Percentiles rank a stretch among this genome's conserved stretches.
Evolutionary conservation across 2,329 filamentous ascomycete species (phyloP).

Genomic region (Scolecobasidium constrictum): DNA sequence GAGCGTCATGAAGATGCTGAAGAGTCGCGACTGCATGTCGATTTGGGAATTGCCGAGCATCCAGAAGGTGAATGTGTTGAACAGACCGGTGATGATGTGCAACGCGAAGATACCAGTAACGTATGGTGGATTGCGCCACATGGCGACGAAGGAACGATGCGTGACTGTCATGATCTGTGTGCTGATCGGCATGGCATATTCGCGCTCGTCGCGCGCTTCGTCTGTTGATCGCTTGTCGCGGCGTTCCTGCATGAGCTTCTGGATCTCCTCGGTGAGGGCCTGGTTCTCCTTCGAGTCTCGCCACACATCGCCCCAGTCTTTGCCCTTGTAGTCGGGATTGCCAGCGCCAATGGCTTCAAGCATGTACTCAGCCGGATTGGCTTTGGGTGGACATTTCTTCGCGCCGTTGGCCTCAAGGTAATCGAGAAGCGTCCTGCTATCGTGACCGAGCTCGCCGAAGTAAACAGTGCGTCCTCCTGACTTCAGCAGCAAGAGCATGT

Average conservation of each 20-base stretch:
- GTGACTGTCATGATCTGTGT: constrained; percentile 31
- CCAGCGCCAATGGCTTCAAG: constrained; percentile 35
- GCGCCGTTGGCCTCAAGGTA: constrained; percentile 46
- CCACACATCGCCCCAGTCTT: constrained; percentile 37
- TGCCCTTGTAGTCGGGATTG: constrained; percentile 30
- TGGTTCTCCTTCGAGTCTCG: constrained; percentile 27
- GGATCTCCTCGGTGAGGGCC: constrained; percentile 28
- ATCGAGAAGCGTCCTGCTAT: constrained; percentile 28
- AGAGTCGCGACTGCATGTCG: constrained; percentile 49
- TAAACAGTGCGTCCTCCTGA: constrained; percentile 56
- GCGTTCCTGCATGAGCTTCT: constrained; percentile 26
- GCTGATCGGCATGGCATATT: constrained; percentile 32
- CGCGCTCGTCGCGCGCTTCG: constrained; percentile 29
- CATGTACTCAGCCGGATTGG: constrained; percentile 46
- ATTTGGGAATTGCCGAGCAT: constrained; percentile 29
- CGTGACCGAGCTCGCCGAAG: constrained; percentile 46
- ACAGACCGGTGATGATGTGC: constrained; percentile 35
- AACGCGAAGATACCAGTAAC: constrained; percentile 52
- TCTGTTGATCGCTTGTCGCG: constrained; percentile 19
- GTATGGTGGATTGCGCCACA: constrained; percentile 59
- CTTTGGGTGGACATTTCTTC: constrained; percentile 37
- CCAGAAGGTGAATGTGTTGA: constrained; percentile 40
- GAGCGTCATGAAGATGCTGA: constrained; percentile 66
- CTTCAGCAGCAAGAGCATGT: constrained; percentile 53
- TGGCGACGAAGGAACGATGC: constrained; percentile 41